A percentile compares a stretch with the other conserved stretches of the same genome.
phyloP scores from a whole-genome alignment of 1,284 basidiomycete genomes.

The Irpex sp. region DNA sequence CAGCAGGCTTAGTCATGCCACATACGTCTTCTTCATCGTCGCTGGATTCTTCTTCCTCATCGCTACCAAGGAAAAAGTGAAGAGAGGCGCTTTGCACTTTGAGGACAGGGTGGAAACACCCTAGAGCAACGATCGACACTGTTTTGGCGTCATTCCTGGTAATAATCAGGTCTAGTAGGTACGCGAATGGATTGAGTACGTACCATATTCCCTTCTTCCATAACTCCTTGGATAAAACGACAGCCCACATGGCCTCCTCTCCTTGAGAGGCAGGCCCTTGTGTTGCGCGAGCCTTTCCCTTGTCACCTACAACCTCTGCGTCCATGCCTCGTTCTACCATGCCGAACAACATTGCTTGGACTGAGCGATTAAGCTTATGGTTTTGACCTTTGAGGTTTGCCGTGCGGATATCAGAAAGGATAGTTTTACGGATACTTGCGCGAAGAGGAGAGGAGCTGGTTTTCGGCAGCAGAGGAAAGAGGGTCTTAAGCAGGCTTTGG shows the following conservation, averaged over 20 bases:
- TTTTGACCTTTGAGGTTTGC: constrained; percentile 91
- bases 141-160: constrained; percentile 87
- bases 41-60: constrained; percentile 66
- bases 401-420: constrained; percentile 92
- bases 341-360: constrained; percentile 93
- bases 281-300: constrained; percentile 62
- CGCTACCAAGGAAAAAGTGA: constrained; percentile 94
- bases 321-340: constrained; percentile 95
- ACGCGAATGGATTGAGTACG: constrained; percentile 21
- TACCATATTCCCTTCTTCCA: constrained; percentile 95
- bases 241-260: constrained; percentile 97
- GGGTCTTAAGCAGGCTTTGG: constrained; percentile 78
- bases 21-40: constrained; percentile 64
- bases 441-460: constrained; percentile 86
- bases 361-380: constrained; percentile 94
- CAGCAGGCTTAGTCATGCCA: constrained; percentile 33
- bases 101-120: constrained; percentile 90
- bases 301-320: constrained; percentile 75
- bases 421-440: constrained; percentile 88
- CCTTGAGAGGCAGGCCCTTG: constrained; percentile 45
- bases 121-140: constrained; percentile 89
- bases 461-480: constrained; percentile 92
- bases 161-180: background rate
- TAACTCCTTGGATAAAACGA: constrained; percentile 90
- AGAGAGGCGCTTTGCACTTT: constrained; percentile 96